These are phyloP conservation scores for Neonectria hederae DNA, from an alignment of 2,329 filamentous ascomycete species.

Conservation along the genomic window DNA sequence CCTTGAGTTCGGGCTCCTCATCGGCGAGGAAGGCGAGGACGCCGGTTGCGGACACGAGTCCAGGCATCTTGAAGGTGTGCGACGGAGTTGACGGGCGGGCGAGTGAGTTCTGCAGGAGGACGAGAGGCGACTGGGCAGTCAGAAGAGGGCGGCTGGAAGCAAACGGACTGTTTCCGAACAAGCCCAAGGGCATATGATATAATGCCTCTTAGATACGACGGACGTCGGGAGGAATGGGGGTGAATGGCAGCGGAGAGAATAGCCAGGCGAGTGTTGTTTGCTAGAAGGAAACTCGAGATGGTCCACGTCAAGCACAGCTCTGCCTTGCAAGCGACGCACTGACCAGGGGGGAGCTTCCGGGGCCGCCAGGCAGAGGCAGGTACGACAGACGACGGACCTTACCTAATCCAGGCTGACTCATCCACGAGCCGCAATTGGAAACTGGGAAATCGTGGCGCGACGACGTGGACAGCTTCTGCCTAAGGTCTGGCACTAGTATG, in stretches of 20 bases:
- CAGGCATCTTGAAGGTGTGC: slow-evolving; percentile 73
- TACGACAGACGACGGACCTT: slow-evolving; percentile 21
- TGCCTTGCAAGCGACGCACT: slow-evolving; percentile 47
- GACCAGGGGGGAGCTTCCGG: slow-evolving; percentile 36
- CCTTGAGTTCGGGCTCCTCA: slow-evolving; percentile 91
- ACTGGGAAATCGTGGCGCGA: slow-evolving; percentile 3
- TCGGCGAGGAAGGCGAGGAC: slow-evolving; percentile 95
- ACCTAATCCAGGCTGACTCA: slow-evolving; percentile 36
- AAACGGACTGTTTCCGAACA: slow-evolving; percentile 31
- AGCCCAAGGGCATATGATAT: slow-evolving; percentile 36
- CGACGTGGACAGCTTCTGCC: slow-evolving; percentile 20
- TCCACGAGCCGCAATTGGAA: slow-evolving; percentile 7
- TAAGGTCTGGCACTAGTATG: not conserved
- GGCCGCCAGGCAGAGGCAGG: slow-evolving; percentile 29
- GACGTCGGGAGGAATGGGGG: slow-evolving; percentile 21
- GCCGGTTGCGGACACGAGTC: slow-evolving; percentile 91
- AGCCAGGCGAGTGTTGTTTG: slow-evolving; percentile 36
- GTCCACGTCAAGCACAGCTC: slow-evolving; percentile 60
- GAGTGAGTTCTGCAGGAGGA: slow-evolving; percentile 27
- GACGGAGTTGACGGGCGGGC: slow-evolving; percentile 33
- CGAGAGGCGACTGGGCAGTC: slow-evolving; percentile 32
- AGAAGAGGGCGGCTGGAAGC: slow-evolving; percentile 26
- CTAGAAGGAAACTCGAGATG: slow-evolving; percentile 43
- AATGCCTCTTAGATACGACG: slow-evolving; percentile 10
- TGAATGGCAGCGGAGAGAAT: slow-evolving; percentile 27